These are phyloP conservation scores for Aspergillus pseudonomiae DNA, from an alignment of 2,329 filamentous ascomycete species.

Conservation along the genomic window DNA sequence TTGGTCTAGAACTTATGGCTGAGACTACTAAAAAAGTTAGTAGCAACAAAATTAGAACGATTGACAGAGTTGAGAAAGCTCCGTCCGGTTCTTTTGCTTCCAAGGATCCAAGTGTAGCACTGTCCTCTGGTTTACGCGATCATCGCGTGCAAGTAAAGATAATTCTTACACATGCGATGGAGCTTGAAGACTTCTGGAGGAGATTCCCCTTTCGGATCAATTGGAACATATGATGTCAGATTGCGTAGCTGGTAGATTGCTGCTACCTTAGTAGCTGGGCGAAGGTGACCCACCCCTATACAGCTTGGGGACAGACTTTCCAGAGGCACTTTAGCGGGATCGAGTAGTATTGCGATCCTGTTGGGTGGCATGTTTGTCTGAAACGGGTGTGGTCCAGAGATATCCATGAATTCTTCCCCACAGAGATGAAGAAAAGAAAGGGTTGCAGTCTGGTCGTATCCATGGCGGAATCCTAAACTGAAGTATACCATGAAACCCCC, in stretches of 20 bases:
- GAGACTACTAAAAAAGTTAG: slow-evolving; percentile 6
- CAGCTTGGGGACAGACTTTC: neutral
- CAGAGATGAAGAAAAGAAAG: neutral
- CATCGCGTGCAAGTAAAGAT: neutral
- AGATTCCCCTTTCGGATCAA: neutral
- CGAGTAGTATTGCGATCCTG: neutral
- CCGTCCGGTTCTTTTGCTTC: slow-evolving; percentile 2
- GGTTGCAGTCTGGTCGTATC: neutral
- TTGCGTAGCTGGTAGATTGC: slow-evolving; percentile 1
- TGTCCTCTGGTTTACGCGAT: neutral
- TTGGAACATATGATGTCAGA: slow-evolving; percentile 1
- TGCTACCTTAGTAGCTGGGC: neutral
- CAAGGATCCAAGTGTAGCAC: neutral
- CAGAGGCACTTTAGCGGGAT: neutral
- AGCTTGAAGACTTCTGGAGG: neutral
- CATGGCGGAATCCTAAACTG: neutral
- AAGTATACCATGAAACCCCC: neutral
- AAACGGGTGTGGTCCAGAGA: neutral
- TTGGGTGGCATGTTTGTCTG: neutral
- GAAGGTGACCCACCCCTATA: neutral
- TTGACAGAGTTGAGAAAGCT: slow-evolving; percentile 4
- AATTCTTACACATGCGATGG: neutral
- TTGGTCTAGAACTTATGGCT: slow-evolving; percentile 5
- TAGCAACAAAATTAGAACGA: slow-evolving; percentile 4
- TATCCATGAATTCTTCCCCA: neutral